phyloP scores from a whole-genome alignment of 805 yeast genomes.

The Candida railenensis region DNA sequence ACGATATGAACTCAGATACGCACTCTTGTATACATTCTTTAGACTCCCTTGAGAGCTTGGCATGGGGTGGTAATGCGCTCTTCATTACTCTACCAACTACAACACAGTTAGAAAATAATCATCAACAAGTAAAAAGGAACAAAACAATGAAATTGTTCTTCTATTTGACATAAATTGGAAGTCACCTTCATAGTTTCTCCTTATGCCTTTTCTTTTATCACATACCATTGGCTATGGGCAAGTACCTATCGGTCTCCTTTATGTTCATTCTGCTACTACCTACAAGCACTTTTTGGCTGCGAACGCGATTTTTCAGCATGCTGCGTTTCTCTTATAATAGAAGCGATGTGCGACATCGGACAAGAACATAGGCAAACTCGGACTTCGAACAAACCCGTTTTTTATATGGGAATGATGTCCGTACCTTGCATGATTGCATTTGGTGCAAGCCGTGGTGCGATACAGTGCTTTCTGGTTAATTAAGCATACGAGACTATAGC shows the following conservation, averaged over 20 bases:
- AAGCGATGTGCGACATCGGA: not conserved
- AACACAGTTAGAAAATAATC: not conserved
- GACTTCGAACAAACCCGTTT: not conserved
- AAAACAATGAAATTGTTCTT: constrained; percentile 9
- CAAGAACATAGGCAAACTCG: not conserved
- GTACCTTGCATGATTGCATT: not conserved
- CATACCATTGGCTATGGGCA: constrained; percentile 45
- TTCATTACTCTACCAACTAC: constrained; percentile 74
- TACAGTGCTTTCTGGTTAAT: too few species aligned
- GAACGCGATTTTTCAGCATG: not conserved
- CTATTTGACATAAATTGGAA: not conserved
- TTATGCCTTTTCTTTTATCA: constrained; percentile 6
- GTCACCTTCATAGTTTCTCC: not conserved
- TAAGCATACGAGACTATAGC: too few species aligned
- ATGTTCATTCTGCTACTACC: constrained; percentile 29
- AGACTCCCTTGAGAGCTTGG: constrained; percentile 77
- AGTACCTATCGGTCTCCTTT: constrained; percentile 43
- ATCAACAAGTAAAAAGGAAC: not conserved
- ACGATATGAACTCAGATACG: constrained; percentile 65
- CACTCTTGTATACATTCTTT: constrained; percentile 75
- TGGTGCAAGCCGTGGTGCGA: too few species aligned
- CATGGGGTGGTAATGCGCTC: constrained; percentile 65
- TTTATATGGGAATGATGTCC: not conserved
- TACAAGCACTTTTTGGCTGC: not conserved
- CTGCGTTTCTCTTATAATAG: not conserved